phyloP scores from a whole-genome alignment of 495 filamentous ascomycete genomes.

The Lophiotrema nucula region DNA sequence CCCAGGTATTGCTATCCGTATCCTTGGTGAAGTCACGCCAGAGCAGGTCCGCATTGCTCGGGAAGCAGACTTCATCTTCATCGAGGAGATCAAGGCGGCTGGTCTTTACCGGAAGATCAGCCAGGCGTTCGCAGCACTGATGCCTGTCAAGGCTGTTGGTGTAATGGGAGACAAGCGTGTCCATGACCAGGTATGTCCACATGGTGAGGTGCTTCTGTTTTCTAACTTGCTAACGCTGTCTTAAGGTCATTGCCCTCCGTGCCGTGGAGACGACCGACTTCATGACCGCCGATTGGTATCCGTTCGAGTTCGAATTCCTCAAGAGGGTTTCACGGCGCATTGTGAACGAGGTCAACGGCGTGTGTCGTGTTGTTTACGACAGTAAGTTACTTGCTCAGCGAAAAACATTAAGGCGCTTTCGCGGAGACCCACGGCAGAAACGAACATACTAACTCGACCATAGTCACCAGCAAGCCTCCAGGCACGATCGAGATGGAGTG shows the following conservation, averaged over 20 bases:
- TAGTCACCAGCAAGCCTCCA: slow-evolving; percentile 75
- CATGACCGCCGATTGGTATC: slow-evolving; percentile 77
- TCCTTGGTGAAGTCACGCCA: slow-evolving; percentile 82
- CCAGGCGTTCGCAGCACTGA: slow-evolving; percentile 81
- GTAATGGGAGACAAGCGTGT: slow-evolving; percentile 78
- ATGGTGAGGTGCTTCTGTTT: too few relatives aligned
- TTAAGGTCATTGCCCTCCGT: slow-evolving; percentile 63
- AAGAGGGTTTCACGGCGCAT: slow-evolving; percentile 68
- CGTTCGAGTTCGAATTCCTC: slow-evolving; percentile 65
- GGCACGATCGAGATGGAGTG: slow-evolving; percentile 77
- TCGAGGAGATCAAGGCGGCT: slow-evolving; percentile 77
- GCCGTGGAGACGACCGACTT: slow-evolving; percentile 78
- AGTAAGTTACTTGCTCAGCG: slow-evolving; percentile 32
- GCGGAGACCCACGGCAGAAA: too few relatives aligned
- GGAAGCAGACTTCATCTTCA: slow-evolving; percentile 85
- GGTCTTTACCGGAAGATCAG: slow-evolving; percentile 79
- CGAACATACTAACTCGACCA: slow-evolving; percentile 21
- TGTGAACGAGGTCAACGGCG: slow-evolving; percentile 80
- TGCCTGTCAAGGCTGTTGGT: slow-evolving; percentile 70
- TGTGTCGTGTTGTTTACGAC: slow-evolving; percentile 62
- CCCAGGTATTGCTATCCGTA: slow-evolving; percentile 84
- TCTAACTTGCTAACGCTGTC: too few relatives aligned
- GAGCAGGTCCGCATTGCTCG: slow-evolving; percentile 78
- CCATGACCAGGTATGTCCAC: slow-evolving; percentile 50
- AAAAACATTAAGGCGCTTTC: not conserved